Evolutionary conservation across 768 basidiomycete genomes (phyloP).

Genomic region (Mycena albidolilacea): DNA sequence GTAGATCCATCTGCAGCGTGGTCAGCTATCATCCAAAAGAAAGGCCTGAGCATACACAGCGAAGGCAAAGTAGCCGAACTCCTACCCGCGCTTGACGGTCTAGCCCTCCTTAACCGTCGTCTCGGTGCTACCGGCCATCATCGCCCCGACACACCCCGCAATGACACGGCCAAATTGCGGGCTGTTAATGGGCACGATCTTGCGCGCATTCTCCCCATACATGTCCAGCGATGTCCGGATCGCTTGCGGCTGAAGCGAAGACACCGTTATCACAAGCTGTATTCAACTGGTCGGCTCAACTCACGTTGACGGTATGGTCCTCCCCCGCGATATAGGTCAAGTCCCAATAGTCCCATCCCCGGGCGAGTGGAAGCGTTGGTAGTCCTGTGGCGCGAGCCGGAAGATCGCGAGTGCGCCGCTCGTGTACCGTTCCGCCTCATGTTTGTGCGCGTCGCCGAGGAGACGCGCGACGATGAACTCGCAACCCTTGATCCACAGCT

Average conservation of each 20-base stretch:
- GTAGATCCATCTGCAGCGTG: slow-evolving; percentile 83
- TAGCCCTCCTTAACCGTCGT: slow-evolving; percentile 91
- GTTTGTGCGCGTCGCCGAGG: slow-evolving; percentile 83
- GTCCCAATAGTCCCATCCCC: slow-evolving; percentile 87
- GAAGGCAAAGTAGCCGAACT: slow-evolving; percentile 96
- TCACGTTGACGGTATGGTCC: slow-evolving; percentile 95
- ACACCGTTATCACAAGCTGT: slow-evolving; percentile 16
- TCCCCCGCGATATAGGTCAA: slow-evolving; percentile 91
- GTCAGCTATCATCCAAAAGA: slow-evolving; percentile 7
- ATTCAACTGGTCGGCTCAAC: slow-evolving; percentile 45
- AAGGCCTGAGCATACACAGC: slow-evolving; percentile 69
- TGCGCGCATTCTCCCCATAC: slow-evolving; percentile 94
- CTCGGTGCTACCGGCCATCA: slow-evolving; percentile 95
- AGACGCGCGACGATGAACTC: slow-evolving; percentile 89
- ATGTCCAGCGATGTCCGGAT: slow-evolving; percentile 92
- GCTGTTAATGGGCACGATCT: slow-evolving; percentile 93
- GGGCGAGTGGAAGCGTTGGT: slow-evolving; percentile 93
- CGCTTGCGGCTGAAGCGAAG: slow-evolving; percentile 81
- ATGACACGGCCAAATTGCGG: slow-evolving; percentile 93
- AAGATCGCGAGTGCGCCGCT: slow-evolving; percentile 93
- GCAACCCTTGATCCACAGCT: slow-evolving; percentile 96
- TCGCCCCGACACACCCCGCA: slow-evolving; percentile 92
- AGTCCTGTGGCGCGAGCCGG: slow-evolving; percentile 96
- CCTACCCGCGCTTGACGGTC: slow-evolving; percentile 84
- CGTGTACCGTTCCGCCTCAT: slow-evolving; percentile 76